These are phyloP conservation scores for Sphagnurus paluster DNA, from an alignment of 1,284 basidiomycete genomes.

Conservation along the genomic window DNA sequence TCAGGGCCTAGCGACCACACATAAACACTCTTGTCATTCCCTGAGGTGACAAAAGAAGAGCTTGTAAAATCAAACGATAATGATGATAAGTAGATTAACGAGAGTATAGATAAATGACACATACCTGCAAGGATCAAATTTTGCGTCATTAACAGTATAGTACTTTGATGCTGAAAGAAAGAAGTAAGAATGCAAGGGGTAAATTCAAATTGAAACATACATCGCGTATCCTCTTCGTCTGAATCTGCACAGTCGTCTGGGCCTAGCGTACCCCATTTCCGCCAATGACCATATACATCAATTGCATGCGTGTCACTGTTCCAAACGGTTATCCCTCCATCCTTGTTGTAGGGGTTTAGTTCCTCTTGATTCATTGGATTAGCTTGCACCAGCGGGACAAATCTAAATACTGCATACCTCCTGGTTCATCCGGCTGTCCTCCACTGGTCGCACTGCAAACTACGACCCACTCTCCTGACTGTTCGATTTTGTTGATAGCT, in stretches of 20 bases:
- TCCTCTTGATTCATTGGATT: conserved; percentile 18
- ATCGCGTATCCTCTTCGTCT: no score
- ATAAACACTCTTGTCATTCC: conserved; percentile 32
- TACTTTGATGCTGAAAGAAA: conserved; percentile 27
- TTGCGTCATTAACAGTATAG: conserved; percentile 43
- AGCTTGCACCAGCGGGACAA: neutral
- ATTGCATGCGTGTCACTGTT: conserved; percentile 20
- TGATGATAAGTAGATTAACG: neutral
- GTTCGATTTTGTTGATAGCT: conserved; percentile 46
- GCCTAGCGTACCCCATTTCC: conserved; percentile 8
- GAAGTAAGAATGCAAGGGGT: neutral
- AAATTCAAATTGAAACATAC: no score
- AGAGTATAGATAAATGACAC: neutral
- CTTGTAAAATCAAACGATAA: no score
- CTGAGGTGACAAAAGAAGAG: conserved; percentile 32
- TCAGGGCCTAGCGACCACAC: conserved; percentile 28
- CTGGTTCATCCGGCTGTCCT: conserved; percentile 29
- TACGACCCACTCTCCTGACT: conserved; percentile 31
- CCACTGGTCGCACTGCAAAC: conserved; percentile 38
- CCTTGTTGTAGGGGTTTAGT: conserved; percentile 37
- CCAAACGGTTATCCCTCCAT: conserved; percentile 39
- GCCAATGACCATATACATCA: conserved; percentile 26
- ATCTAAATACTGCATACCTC: conserved; percentile 21
- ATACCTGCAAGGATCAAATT: conserved; percentile 36
- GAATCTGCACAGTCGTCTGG: no score